Base-by-base conservation (phyloP, 2,329 filamentous ascomycete species). In the Arthrobotrys conoides region DNA sequence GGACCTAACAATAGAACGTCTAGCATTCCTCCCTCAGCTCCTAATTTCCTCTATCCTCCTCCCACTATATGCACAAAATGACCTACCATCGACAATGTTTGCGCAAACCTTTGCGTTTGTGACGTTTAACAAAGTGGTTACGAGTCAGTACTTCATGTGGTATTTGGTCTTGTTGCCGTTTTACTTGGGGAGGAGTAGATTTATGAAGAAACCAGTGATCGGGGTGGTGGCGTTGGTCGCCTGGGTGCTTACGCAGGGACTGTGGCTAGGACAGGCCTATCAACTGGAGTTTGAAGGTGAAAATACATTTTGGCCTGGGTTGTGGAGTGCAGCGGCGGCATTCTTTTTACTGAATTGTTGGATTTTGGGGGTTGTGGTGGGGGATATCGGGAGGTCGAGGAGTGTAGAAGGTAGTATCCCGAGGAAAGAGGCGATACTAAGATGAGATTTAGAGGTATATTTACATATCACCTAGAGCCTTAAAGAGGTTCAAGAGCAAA, bases 51-150 rank as follows among this genome's bases (percentile, higher is more conserved):
- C 92, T 12, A 81, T 96, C 10, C 86, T 93, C 4, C 91, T 98
- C 51, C 61, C 92, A 93, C 87, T 88, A 0, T 86, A 97, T 20
- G 93, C 93, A 16, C 96, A 95, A 84, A 92, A 90, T 82, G 91
- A 96, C 82, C 88, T 99, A 0, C 88, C 94, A 0, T 89, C 90
- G 0, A 91, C 93, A 4, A 94, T 98, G 92, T 89, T 98, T 79
- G 93, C 93, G 3, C 96, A 99, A 85, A 98, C 96, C 0, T 97
- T 97, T 85, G 93, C 95, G 0, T 99, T 99, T 84, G 96, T 98
- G 3, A 91, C 94, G 0, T 98, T 98, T 82, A 99, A 99, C 86
- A 99, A 99, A 86, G 96, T 99, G 80, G 98, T 95, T 88, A 99
- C 96, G 2, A 97, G 94, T 83, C 64, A 97, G 93, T 99, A 99